Evolutionary conservation across 2,329 filamentous ascomycete species (phyloP).

Genomic region (Colletotrichum lini): DNA sequence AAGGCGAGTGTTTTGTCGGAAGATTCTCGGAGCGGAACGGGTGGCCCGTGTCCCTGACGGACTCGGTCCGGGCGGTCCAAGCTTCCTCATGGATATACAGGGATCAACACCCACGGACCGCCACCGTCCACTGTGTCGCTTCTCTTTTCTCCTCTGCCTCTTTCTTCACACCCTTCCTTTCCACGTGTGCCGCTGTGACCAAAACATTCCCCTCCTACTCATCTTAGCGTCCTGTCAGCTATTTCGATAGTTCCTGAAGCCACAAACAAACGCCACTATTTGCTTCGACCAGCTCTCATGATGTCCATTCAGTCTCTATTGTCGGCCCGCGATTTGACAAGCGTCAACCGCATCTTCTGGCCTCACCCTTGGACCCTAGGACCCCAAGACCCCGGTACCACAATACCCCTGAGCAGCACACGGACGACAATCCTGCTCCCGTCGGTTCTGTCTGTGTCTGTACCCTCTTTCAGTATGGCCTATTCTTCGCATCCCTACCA

Average conservation of each 20-base stretch:
- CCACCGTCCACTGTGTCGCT: too few species aligned
- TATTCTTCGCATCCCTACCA: conserved; percentile 1
- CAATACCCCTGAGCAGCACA: conserved; percentile 13
- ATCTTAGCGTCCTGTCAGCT: conserved; percentile 18
- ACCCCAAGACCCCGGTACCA: neutral
- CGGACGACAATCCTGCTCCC: neutral
- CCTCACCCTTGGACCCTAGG: neutral
- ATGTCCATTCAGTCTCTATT: neutral
- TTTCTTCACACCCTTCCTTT: neutral
- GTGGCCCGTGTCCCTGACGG: conserved; percentile 16
- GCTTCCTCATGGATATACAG: conserved; percentile 9
- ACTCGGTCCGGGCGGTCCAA: conserved; percentile 13
- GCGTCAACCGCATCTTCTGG: conserved; percentile 12
- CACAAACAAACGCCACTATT: conserved; percentile 4
- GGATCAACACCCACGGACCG: conserved; percentile 13
- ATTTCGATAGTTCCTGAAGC: conserved; percentile 18
- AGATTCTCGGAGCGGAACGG: conserved; percentile 23
- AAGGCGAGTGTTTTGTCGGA: neutral
- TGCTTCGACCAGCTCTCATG: neutral
- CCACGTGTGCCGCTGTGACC: conserved; percentile 22
- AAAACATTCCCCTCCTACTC: neutral
- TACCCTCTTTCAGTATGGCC: conserved; percentile 2
- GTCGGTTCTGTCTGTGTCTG: neutral
- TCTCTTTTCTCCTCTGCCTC: neutral
- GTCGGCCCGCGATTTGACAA: neutral